These are phyloP conservation scores for Leptodermis oblonga DNA, from an alignment of 257 asterid genomes.

Conservation along the genomic window DNA sequence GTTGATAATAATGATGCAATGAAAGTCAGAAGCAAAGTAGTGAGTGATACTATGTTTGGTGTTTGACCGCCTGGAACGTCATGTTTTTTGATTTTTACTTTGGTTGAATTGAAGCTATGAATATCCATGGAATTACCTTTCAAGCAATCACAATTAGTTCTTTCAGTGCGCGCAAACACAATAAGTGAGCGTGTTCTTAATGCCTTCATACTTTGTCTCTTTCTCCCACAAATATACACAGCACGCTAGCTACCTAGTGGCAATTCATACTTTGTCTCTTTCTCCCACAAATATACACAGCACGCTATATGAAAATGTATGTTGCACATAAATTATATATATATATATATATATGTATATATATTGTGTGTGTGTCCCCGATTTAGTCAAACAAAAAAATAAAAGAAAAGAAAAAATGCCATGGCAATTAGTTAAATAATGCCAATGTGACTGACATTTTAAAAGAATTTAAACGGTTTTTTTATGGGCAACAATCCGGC, in stretches of 20 bases:
- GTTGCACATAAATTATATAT: too few species aligned
- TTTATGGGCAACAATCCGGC: too few species aligned
- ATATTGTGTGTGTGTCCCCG: too few species aligned
- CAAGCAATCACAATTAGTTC: constrained; percentile 37
- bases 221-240: constrained; percentile 8
- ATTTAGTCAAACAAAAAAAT: not conserved
- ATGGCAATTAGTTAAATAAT: not conserved
- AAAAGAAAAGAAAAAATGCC: not conserved
- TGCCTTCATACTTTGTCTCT: constrained; percentile 21
- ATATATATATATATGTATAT: too few species aligned
- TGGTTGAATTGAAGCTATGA: constrained; percentile 32
- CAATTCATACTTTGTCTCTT: too few species aligned
- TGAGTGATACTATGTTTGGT: not conserved
- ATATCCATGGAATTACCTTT: constrained; percentile 30
- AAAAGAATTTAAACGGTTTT: not conserved
- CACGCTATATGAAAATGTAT: too few species aligned
- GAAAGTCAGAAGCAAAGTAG: constrained; percentile 32
- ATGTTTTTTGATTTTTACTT: constrained; percentile 17
- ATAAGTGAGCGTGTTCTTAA: constrained; percentile 45
- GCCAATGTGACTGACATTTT: not conserved
- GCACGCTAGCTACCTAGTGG: not conserved
- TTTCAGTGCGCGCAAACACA: constrained; percentile 37
- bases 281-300: too few species aligned
- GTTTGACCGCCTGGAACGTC: constrained; percentile 8
- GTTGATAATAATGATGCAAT: constrained; percentile 33